Evolutionary conservation across 225 moss, liverwort and hornwort genomes (phyloP), one percentile per base, ranked within the genome.

Genomic region (Marchantia paleacea): DNA sequence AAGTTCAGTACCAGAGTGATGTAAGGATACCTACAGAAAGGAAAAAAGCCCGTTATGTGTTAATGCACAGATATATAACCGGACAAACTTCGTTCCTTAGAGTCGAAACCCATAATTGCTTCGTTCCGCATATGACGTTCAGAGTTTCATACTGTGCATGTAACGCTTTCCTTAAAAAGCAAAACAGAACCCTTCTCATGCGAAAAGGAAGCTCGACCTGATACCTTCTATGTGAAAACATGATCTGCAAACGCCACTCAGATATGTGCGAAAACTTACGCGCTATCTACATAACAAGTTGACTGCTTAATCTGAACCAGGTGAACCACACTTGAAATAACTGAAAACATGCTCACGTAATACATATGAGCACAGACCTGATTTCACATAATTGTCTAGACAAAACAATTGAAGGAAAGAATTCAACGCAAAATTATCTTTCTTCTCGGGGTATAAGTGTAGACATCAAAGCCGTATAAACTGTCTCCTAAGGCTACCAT

Each of bases 1-100:
- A 99, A 99, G 81, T 99, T 99, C 64, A 99, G 85, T 70, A 99
- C 90, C 77, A 87, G 89, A 58, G 99, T 95, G 81, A 99, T 99
- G 76, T 99, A 99, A 6, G 99, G 92, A 77, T 99, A 99, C 76
- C 99, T 94, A 89, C 73, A 79, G 67, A 75, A 14, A 79, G 29
- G 55, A 30, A 75, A 64, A 48, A 14, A 12, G 16, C 24, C 49
- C 62, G 6, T 28, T 76, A 14, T 31, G 48, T 24, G 24, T 73
- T 24, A 52, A 26, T 9, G 52, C 25, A 28, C 2, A 7, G 12
- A 25, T 24, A 5, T 20, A 13, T 39, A n/a, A 61, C 19, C 61
- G 9, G 1, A 64, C 4, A 64, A 26, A 26, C 25, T 64, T 10
- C 26, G 7, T 25, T 8, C 11, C 26, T 28, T 26, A 10, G 29